phyloP scores from a whole-genome alignment of 2,329 filamentous ascomycete species.

The Trichoderma pleuroti region DNA sequence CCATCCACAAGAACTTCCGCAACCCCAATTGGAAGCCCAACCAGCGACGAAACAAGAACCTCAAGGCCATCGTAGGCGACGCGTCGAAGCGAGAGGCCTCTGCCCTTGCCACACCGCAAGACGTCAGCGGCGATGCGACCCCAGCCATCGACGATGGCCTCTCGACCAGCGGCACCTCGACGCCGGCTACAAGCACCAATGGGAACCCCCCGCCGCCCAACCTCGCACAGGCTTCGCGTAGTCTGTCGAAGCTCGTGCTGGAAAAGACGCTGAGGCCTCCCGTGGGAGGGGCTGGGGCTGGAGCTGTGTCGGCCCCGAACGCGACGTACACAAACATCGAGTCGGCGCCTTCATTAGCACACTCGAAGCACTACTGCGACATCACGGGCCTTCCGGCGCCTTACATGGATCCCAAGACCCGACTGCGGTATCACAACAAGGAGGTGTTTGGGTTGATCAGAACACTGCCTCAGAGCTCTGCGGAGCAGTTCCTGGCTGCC shows the following conservation, averaged over 20 bases:
- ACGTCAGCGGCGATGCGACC: constrained; percentile 71
- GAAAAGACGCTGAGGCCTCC: constrained; percentile 66
- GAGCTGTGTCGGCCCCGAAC: constrained; percentile 52
- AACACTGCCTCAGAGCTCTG: constrained; percentile 72
- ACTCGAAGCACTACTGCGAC: constrained; percentile 89
- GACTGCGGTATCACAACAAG: constrained; percentile 86
- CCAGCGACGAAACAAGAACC: constrained; percentile 95
- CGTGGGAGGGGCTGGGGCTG: constrained; percentile 8
- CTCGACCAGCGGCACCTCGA: constrained; percentile 56
- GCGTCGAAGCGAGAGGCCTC: constrained; percentile 87
- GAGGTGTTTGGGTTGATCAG: constrained; percentile 87
- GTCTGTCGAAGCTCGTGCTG: constrained; percentile 79
- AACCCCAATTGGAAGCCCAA: constrained; percentile 88
- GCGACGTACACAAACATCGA: constrained; percentile 97
- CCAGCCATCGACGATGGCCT: constrained; percentile 51
- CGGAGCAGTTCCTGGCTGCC: constrained; percentile 85
- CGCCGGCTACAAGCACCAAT: constrained; percentile 45
- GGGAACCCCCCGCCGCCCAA: constrained; percentile 56
- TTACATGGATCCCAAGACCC: constrained; percentile 92
- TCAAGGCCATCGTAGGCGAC: constrained; percentile 93
- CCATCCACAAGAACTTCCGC: constrained; percentile 83
- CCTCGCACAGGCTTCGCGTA: constrained; percentile 84
- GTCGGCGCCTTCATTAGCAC: constrained; percentile 81
- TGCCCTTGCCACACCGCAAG: constrained; percentile 72
- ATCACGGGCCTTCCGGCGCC: constrained; percentile 88